Evolutionary conservation across 1,139 yeast species (phyloP), one percentile per base, ranked within the genome.

Genomic region (Taphrina sp.): DNA sequence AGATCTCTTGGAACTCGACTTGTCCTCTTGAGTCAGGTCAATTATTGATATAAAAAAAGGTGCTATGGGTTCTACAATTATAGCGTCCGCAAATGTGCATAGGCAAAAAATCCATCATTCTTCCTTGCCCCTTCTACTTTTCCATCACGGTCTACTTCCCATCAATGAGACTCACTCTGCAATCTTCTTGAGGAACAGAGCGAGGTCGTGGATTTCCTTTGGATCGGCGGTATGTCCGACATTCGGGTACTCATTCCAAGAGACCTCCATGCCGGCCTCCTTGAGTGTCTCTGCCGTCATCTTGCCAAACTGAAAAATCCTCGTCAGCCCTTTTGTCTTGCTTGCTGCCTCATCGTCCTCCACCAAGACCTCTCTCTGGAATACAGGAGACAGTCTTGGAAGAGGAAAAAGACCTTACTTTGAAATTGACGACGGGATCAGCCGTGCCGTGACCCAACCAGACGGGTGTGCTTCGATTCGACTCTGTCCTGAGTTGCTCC

Each of bases 361-460:
- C n/a, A n/a, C n/a, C n/a, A n/a, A n/a, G n/a, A n/a, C n/a, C n/a
- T n/a, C n/a, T n/a, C n/a, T n/a, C n/a, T n/a, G n/a, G n/a, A n/a
- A n/a, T n/a, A n/a, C n/a, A n/a, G n/a, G n/a, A n/a, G n/a, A n/a
- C n/a, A n/a, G n/a, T n/a, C n/a, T n/a, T n/a, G n/a, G n/a, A n/a
- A n/a, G n/a, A n/a, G n/a, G n/a, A n/a, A n/a, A n/a, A 8, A 5
- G 16, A 10, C 37, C 5, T n/a, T 28, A 41, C 45, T 35, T 43
- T 38, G 52, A 73, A 71, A 3, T 74, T 67, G 22, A 92, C 78
- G 3, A 90, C 73, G 0, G 85, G 85, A 66, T 92, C 98, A 1
- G 67, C 70, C 1, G 80, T 79, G 24, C 98, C 98, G 67, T 92
- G 97, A 5, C 94, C 95, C 63, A 87, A 86, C 72, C 88, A 88